Conservation (phyloP, 2,329 filamentous ascomycete species). For the Ophiosphaerella narmari region DNA sequence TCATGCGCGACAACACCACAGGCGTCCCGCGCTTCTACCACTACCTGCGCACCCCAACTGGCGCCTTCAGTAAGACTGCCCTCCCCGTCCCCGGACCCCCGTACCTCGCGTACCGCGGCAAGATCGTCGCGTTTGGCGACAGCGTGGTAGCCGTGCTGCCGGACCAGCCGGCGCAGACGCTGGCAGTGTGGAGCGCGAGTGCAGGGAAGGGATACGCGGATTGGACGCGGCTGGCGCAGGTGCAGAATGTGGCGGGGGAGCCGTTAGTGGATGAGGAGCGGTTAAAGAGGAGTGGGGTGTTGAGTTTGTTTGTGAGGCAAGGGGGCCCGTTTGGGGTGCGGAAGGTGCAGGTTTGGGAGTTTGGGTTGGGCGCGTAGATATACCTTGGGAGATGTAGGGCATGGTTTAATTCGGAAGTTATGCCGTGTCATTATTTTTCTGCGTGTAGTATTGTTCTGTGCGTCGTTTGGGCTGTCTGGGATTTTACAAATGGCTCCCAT, state of each 20-base stretch:
- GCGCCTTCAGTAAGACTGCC: constrained; percentile 37
- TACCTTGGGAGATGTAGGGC: no score
- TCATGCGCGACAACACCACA: constrained; percentile 52
- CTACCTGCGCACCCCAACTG: constrained; percentile 34
- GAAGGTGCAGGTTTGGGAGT: constrained; percentile 44
- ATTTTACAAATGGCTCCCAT: constrained; percentile 66
- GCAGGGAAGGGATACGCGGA: constrained; percentile 30
- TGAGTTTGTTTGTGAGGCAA: constrained; percentile 43
- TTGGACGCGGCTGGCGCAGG: constrained; percentile 38
- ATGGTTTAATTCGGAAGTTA: no score
- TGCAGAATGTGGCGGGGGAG: constrained; percentile 37
- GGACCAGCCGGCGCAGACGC: constrained; percentile 33
- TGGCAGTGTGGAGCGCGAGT: constrained; percentile 37
- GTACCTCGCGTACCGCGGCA: constrained; percentile 40
- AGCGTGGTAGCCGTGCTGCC: constrained; percentile 37
- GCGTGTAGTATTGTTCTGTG: no score
- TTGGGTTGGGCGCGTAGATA: constrained; percentile 21
- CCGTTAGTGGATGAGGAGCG: constrained; percentile 39
- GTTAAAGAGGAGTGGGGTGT: constrained; percentile 24
- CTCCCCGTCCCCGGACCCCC: constrained; percentile 37
- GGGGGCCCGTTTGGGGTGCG: constrained; percentile 38
- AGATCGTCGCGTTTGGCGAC: constrained; percentile 34
- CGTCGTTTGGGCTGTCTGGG: constrained; percentile 1
- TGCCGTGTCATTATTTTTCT: no score
- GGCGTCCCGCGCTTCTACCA: constrained; percentile 39